Percentiles rank a stretch among this genome's conserved stretches.
phyloP scores from a whole-genome alignment of 1,284 basidiomycete species.

The Ganoderma resinaceum region DNA sequence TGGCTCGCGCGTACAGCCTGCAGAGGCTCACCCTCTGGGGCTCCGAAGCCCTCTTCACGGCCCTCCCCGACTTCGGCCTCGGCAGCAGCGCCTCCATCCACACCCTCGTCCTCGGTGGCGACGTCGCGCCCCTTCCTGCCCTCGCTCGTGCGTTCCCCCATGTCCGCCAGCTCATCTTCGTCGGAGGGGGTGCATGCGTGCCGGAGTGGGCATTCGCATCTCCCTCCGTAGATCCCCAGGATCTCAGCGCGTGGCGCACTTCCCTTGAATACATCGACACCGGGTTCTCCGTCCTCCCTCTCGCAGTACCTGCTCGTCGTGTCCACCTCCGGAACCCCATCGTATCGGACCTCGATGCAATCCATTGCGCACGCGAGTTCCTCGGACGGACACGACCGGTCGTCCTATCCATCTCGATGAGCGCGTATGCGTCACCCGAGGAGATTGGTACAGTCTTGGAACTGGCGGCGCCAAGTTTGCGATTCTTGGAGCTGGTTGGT shows the following conservation, averaged over 20 bases:
- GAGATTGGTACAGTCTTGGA: slow-evolving; percentile 25
- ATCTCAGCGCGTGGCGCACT: slow-evolving; percentile 20
- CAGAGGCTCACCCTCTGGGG: slow-evolving; percentile 32
- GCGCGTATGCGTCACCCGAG: slow-evolving; percentile 18
- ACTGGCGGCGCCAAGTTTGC: slow-evolving; percentile 20
- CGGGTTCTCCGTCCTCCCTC: slow-evolving; percentile 25
- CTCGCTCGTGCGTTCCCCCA: slow-evolving; percentile 31
- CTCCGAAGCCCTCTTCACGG: slow-evolving; percentile 29
- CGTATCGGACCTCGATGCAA: slow-evolving; percentile 18
- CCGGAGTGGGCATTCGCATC: slow-evolving; percentile 22
- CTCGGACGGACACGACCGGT: slow-evolving; percentile 25
- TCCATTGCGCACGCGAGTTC: slow-evolving; percentile 27
- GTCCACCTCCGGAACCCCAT: slow-evolving; percentile 27
- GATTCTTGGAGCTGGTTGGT: slow-evolving; percentile 26
- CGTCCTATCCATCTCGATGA: slow-evolving; percentile 24
- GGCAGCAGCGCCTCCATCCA: slow-evolving; percentile 25
- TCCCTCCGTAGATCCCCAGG: slow-evolving; percentile 11
- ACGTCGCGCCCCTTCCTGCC: slow-evolving; percentile 23
- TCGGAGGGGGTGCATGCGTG: slow-evolving; percentile 27
- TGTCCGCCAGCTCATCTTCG: slow-evolving; percentile 27
- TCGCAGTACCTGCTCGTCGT: slow-evolving; percentile 23
- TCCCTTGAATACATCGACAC: slow-evolving; percentile 24
- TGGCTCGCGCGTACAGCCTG: slow-evolving; percentile 24
- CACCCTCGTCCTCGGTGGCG: slow-evolving; percentile 30
- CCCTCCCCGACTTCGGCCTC: slow-evolving; percentile 23